A percentile compares a stretch with the other conserved stretches of the same genome.
These are phyloP conservation scores for Saccharomyces mikatae DNA, from an alignment of 805 yeast genomes.

Conservation along the genomic window DNA sequence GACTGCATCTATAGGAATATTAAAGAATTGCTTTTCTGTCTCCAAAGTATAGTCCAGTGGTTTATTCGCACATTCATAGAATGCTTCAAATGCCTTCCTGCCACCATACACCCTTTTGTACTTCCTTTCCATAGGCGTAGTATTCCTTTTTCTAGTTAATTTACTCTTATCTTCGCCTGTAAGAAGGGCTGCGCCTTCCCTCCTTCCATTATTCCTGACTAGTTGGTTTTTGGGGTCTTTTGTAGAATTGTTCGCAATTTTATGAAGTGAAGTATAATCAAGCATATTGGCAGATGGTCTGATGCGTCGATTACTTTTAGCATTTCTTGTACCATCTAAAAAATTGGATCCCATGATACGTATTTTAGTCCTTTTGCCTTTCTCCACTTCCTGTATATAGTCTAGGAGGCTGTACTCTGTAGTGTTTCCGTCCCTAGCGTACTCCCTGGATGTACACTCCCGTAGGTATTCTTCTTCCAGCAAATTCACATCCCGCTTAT, in stretches of 20 bases:
- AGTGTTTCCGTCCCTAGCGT: slow-evolving; percentile 6
- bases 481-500: slow-evolving; percentile 17
- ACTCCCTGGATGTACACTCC: slow-evolving; percentile 8
- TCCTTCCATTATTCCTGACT: neutral
- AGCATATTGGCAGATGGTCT: neutral
- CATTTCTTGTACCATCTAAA: neutral
- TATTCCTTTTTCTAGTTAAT: neutral
- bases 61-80: slow-evolving; percentile 11
- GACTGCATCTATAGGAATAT: slow-evolving; percentile 9
- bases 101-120: slow-evolving; percentile 7
- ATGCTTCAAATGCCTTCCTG: slow-evolving; percentile 11
- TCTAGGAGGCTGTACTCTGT: slow-evolving; percentile 18
- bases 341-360: slow-evolving; percentile 16
- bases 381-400: slow-evolving; percentile 15
- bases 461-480: slow-evolving; percentile 21
- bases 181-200: neutral
- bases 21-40: slow-evolving; percentile 4
- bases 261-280: neutral
- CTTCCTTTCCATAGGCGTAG: neutral
- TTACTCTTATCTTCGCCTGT: neutral
- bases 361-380: slow-evolving; percentile 14
- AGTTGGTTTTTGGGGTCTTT: neutral
- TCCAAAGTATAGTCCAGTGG: slow-evolving; percentile 4
- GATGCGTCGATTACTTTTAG: neutral
- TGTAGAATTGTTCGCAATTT: neutral